Percentiles rank a stretch among this genome's conserved stretches.
Conservation (phyloP, 1,139 yeast species). For the Magnusiomyces clavatus region DNA sequence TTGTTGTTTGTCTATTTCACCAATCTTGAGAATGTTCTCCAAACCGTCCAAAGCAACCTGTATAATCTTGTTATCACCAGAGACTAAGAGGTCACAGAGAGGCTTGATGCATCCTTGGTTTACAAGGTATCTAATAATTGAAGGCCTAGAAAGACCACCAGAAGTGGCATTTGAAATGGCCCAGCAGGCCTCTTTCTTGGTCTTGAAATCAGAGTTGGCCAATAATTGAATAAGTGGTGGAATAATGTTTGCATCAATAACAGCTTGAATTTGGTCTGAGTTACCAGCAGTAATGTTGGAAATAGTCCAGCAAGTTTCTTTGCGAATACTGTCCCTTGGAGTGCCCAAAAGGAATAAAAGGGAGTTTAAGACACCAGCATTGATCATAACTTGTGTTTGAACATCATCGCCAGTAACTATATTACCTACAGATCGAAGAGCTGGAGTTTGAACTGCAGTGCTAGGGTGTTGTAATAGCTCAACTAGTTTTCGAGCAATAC, state of each 20-base stretch:
- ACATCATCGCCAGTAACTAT: slow-evolving; percentile 94
- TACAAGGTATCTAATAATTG: slow-evolving; percentile 86
- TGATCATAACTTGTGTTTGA: slow-evolving; percentile 92
- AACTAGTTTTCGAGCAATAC: slow-evolving; percentile 90
- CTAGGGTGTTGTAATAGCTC: slow-evolving; percentile 80
- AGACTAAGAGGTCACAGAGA: slow-evolving; percentile 79
- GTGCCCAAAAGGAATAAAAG: slow-evolving; percentile 73
- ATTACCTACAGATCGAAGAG: slow-evolving; percentile 94
- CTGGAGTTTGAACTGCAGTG: slow-evolving; percentile 91
- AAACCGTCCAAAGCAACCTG: slow-evolving; percentile 94
- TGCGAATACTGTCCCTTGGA: slow-evolving; percentile 84
- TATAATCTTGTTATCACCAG: slow-evolving; percentile 85
- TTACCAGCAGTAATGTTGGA: slow-evolving; percentile 98
- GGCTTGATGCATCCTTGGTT: slow-evolving; percentile 97
- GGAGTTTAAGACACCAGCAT: slow-evolving; percentile 86
- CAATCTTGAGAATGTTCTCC: slow-evolving; percentile 88
- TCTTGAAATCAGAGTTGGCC: slow-evolving; percentile 81
- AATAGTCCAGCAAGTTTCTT: slow-evolving; percentile 98
- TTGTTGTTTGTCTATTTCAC: slow-evolving; percentile 83
- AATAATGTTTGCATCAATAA: slow-evolving; percentile 85
- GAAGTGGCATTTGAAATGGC: slow-evolving; percentile 96
- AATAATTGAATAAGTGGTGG: slow-evolving; percentile 87
- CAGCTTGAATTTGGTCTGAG: slow-evolving; percentile 91
- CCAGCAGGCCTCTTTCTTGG: slow-evolving; percentile 99
- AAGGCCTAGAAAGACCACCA: slow-evolving; percentile 89